Conservation (phyloP, 495 filamentous ascomycete species). For the Evernia prunastri region DNA sequence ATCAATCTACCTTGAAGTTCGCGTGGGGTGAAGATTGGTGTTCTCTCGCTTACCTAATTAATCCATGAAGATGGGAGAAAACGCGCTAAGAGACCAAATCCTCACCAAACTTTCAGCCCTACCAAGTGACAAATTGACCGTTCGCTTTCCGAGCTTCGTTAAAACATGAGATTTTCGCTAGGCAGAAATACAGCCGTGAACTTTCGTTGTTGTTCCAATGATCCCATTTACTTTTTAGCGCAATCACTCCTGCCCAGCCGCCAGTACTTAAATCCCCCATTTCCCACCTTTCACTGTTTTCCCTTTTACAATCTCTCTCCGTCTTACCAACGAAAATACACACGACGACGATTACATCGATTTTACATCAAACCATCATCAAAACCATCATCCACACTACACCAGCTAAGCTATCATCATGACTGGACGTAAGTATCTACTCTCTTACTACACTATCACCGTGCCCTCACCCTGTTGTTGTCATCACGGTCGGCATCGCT, state of each 20-base stretch:
- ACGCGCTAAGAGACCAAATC: conserved; percentile 10
- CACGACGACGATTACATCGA: conserved; percentile 28
- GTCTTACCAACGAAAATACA: conserved; percentile 24
- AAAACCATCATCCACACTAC: not conserved
- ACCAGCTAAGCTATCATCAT: conserved; percentile 1
- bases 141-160: conserved; percentile 23
- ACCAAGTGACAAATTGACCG: conserved; percentile 15
- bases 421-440: too few species aligned
- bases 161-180: conserved; percentile 15
- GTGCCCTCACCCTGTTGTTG: conserved; percentile 30
- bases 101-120: conserved; percentile 21
- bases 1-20: too few species aligned
- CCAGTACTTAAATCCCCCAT: conserved; percentile 34
- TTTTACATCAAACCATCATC: conserved; percentile 26
- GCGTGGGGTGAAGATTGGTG: not conserved
- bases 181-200: conserved; percentile 17
- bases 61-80: not conserved
- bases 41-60: not conserved
- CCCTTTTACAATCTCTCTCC: conserved; percentile 16
- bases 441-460: conserved; percentile 12
- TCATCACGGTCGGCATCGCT: conserved; percentile 8
- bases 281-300: conserved; percentile 29
- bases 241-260: conserved; percentile 25
- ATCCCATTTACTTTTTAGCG: conserved; percentile 27
- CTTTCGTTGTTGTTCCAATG: too few species aligned